Conservation (phyloP, 2,329 filamentous ascomycete genomes). For the Colletotrichum limetticola region DNA sequence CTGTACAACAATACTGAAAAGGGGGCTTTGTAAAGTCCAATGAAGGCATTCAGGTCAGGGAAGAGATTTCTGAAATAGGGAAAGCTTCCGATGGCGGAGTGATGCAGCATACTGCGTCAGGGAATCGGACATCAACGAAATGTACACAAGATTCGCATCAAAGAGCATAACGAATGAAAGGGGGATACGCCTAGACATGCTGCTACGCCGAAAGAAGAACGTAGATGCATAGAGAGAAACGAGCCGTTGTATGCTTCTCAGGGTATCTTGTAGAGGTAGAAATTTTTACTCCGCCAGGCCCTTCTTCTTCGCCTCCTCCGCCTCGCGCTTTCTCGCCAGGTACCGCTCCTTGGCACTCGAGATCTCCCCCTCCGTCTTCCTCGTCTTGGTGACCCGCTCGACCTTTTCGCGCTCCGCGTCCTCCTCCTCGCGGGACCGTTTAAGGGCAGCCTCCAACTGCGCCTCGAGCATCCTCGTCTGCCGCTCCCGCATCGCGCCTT, state of each 20-base stretch:
- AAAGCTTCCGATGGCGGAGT: not conserved
- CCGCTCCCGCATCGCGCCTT: slow-evolving; percentile 77
- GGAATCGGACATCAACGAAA: not conserved
- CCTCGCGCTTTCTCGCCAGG: slow-evolving; percentile 79
- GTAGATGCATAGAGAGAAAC: not conserved
- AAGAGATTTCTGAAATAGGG: not conserved
- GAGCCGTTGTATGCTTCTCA: slow-evolving; percentile 19
- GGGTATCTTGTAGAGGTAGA: slow-evolving; percentile 41
- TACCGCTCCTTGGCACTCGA: slow-evolving; percentile 84
- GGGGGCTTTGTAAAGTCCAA: not conserved
- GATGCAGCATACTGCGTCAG: not conserved
- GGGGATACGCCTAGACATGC: not conserved
- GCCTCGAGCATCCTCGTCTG: slow-evolving; percentile 84
- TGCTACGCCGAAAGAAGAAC: not conserved
- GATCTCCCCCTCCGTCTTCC: slow-evolving; percentile 81
- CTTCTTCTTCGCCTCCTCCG: slow-evolving; percentile 74
- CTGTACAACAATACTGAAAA: slow-evolving; percentile 18
- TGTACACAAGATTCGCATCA: slow-evolving; percentile 3
- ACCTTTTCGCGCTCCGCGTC: slow-evolving; percentile 70
- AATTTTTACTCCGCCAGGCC: slow-evolving; percentile 43
- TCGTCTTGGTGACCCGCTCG: slow-evolving; percentile 76
- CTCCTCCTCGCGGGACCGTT: slow-evolving; percentile 75
- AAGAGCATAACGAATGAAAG: not conserved
- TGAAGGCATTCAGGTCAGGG: not conserved
- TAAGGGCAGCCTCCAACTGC: slow-evolving; percentile 78